phyloP scores from a whole-genome alignment of 2,329 filamentous ascomycete species.

The Ophiosphaerella narmari region DNA sequence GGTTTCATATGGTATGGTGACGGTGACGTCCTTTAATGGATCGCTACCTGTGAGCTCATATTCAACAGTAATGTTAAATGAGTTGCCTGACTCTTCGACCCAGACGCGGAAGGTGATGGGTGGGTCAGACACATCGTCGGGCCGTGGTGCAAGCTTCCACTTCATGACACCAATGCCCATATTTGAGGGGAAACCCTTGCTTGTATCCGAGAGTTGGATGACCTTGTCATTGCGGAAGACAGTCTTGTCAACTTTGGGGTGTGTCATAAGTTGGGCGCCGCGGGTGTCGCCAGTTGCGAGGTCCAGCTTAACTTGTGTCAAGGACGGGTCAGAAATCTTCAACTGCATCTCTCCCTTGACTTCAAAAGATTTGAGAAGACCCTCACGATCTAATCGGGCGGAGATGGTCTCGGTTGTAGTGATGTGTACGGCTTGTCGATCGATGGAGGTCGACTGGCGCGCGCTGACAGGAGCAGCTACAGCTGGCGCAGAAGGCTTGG shows the following conservation, averaged over 20 bases:
- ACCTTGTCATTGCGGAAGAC: slow-evolving; percentile 80
- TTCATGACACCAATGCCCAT: slow-evolving; percentile 90
- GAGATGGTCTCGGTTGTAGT: slow-evolving; percentile 89
- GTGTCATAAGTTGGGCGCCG: slow-evolving; percentile 89
- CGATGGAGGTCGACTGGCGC: slow-evolving; percentile 67
- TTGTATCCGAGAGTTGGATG: slow-evolving; percentile 87
- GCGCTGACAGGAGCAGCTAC: slow-evolving; percentile 59
- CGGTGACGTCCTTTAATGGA: slow-evolving; percentile 78
- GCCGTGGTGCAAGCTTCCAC: slow-evolving; percentile 85
- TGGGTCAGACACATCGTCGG: slow-evolving; percentile 77
- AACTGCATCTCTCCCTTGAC: slow-evolving; percentile 92
- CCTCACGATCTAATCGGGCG: slow-evolving; percentile 86
- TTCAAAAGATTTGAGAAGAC: slow-evolving; percentile 80
- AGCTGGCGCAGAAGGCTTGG: slow-evolving; percentile 56
- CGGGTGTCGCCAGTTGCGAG: slow-evolving; percentile 76
- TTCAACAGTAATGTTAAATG: slow-evolving; percentile 89
- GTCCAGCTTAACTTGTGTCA: slow-evolving; percentile 90
- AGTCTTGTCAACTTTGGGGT: slow-evolving; percentile 92
- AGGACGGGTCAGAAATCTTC: slow-evolving; percentile 81
- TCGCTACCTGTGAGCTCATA: slow-evolving; percentile 89
- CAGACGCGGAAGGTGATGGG: slow-evolving; percentile 97
- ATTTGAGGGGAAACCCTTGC: slow-evolving; percentile 91
- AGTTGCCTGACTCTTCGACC: slow-evolving; percentile 86
- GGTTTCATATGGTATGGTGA: slow-evolving; percentile 83
- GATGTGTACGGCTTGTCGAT: slow-evolving; percentile 85